Evolutionary conservation across 2,329 filamentous ascomycete genomes (phyloP).

Genomic region (Lasiodiplodia theobromae): DNA sequence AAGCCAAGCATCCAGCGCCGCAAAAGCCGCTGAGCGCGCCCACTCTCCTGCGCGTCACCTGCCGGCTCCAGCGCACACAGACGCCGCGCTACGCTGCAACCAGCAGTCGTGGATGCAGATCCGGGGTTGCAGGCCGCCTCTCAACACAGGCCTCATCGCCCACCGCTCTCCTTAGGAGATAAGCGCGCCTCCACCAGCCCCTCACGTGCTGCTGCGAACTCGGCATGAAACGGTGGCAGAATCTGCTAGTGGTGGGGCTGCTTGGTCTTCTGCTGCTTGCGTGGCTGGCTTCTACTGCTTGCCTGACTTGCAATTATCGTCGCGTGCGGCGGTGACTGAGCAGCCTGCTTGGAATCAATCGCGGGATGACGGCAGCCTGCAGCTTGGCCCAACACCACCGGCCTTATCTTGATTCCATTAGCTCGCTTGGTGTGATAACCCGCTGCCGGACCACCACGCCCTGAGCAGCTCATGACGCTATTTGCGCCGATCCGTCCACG

Average conservation of each 20-base stretch:
- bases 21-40: conserved; percentile 18
- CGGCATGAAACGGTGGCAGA: background rate
- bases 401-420: conserved; percentile 27
- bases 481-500: background rate
- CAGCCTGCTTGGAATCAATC: background rate
- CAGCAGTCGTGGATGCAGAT: conserved; percentile 11
- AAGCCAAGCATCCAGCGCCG: conserved; percentile 14
- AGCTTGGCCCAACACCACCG: conserved; percentile 17
- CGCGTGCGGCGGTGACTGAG: background rate
- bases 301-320: conserved; percentile 1
- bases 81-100: conserved; percentile 14
- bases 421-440: conserved; percentile 11
- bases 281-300: conserved; percentile 7
- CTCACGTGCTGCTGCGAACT: conserved; percentile 8
- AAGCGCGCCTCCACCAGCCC: conserved; percentile 6
- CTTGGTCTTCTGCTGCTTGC: background rate
- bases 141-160: background rate
- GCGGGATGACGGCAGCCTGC: conserved; percentile 21
- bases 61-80: background rate
- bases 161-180: conserved; percentile 15
- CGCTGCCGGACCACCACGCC: conserved; percentile 8
- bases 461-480: background rate
- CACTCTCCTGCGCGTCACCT: conserved; percentile 12
- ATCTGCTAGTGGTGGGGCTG: conserved; percentile 3
- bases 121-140: conserved; percentile 8